phyloP scores from a whole-genome alignment of 495 filamentous ascomycete genomes.

The Sabuloglossum arenarium region DNA sequence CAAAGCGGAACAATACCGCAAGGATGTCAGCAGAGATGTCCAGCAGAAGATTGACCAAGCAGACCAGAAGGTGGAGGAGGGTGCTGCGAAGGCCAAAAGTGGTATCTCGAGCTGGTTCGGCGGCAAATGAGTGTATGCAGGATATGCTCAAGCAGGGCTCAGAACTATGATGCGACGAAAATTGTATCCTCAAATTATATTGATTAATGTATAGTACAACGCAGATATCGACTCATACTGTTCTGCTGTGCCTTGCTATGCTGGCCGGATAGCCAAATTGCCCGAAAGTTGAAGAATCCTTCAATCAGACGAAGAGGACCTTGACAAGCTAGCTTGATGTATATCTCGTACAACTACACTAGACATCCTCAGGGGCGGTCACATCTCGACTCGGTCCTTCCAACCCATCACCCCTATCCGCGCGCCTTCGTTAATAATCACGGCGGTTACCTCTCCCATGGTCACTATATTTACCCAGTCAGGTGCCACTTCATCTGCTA shows the following conservation, averaged over 20 bases:
- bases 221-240: too few relatives aligned
- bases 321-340: too few relatives aligned
- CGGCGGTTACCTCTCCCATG: slow-evolving; percentile 31
- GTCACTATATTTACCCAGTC: slow-evolving; percentile 38
- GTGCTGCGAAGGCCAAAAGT: slow-evolving; percentile 58
- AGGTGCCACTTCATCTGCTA: slow-evolving; percentile 38
- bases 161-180: too few relatives aligned
- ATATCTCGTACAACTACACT: too few relatives aligned
- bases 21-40: slow-evolving; percentile 14
- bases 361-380: not conserved
- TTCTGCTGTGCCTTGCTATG: too few relatives aligned
- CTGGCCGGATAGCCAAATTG: too few relatives aligned
- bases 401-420: not conserved
- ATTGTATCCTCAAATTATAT: too few relatives aligned
- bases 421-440: slow-evolving; percentile 26
- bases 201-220: too few relatives aligned
- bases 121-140: slow-evolving; percentile 26
- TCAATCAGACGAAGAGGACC: too few relatives aligned
- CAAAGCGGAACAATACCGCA: slow-evolving; percentile 17
- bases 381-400: not conserved
- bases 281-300: too few relatives aligned
- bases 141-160: too few relatives aligned
- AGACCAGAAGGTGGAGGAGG: slow-evolving; percentile 57
- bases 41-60: slow-evolving; percentile 23
- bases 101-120: slow-evolving; percentile 66